phyloP scores from a whole-genome alignment of 2,329 filamentous ascomycete species.

The Grosmannia huntii region DNA sequence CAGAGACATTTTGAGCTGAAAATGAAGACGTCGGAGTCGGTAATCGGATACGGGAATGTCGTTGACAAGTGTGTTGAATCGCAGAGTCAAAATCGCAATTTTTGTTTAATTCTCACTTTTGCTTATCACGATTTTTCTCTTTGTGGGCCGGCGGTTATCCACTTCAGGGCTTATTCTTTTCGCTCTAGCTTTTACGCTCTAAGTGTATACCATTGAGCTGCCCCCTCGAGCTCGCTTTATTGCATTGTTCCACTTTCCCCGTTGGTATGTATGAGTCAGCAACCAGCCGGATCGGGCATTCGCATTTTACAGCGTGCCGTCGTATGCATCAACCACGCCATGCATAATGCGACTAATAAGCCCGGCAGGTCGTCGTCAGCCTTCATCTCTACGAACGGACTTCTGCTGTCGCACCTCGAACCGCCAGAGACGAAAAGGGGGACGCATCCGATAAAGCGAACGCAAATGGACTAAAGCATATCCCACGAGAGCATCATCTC shows the following conservation, averaged over 20 bases:
- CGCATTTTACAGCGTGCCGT: no score
- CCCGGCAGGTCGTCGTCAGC: background rate
- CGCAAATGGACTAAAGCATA: background rate
- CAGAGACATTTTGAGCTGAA: slow-evolving; percentile 32
- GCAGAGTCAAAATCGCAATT: slow-evolving; percentile 2
- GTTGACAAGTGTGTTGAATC: slow-evolving; percentile 1
- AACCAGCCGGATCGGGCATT: background rate
- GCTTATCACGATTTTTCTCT: slow-evolving; percentile 12
- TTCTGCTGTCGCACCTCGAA: background rate
- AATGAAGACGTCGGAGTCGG: background rate
- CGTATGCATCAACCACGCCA: background rate
- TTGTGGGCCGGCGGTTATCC: slow-evolving; percentile 25
- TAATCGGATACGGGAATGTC: background rate
- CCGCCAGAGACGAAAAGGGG: background rate
- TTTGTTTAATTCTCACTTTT: slow-evolving; percentile 5
- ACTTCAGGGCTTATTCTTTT: slow-evolving; percentile 9
- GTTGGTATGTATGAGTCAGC: background rate
- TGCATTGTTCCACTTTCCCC: background rate
- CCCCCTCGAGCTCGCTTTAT: background rate
- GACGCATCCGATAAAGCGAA: background rate
- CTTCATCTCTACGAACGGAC: background rate
- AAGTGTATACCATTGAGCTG: background rate
- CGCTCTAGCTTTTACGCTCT: background rate
- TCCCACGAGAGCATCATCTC: background rate
- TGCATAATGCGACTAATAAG: background rate